A percentile compares a stretch with the other conserved stretches of the same genome.
Evolutionary conservation across 164 flowering plant species (phyloP).

Genomic region (grape (Vitis vinifera)): ASM3070453v1 NC_081805.1:7515001-7515500

Average conservation of each 20-base stretch:
- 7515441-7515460: conserved; percentile 95
- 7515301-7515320: conserved; percentile 68
- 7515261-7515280: no score
- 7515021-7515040: no score
- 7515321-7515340: conserved; percentile 90
- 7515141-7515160: no score
- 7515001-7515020: no score
- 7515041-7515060: no score
- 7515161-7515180: no score
- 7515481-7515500: conserved; percentile 77
- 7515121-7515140: no score
- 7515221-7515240: background rate
- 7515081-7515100: no score
- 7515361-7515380: conserved; percentile 97
- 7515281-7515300: background rate
- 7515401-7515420: conserved; percentile 70
- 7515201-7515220: no score
- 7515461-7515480: conserved; percentile 85
- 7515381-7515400: conserved; percentile 52
- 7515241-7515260: background rate
- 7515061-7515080: no score
- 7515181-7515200: no score
- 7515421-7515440: conserved; percentile 80
- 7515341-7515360: conserved; percentile 86
- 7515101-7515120: no score